Conservation (phyloP, 495 filamentous ascomycete species). For the Neurospora intermedia region DNA sequence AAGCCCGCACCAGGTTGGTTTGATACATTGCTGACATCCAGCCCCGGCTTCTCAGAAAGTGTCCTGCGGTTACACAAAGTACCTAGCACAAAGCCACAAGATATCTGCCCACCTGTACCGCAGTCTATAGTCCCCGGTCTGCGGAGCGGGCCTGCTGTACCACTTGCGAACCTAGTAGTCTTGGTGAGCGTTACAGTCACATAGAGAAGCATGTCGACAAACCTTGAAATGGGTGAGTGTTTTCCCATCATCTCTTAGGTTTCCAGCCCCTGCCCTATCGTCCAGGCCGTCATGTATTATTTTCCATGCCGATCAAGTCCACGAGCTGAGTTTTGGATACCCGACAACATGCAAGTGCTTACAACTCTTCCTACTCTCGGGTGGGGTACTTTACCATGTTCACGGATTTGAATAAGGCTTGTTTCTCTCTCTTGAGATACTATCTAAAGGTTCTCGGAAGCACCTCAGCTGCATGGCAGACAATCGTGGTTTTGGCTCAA, state of each 20-base stretch:
- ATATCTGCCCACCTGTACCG: not conserved
- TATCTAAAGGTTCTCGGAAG: not conserved
- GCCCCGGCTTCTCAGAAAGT: not conserved
- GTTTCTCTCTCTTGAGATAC: not conserved
- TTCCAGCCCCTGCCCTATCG: not conserved
- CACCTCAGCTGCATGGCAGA: not conserved
- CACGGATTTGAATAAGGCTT: not conserved
- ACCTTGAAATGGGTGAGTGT: not conserved
- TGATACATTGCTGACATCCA: not conserved
- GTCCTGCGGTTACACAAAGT: not conserved
- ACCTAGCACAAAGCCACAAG: not conserved
- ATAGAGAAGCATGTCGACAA: not conserved
- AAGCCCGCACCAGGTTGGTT: not conserved
- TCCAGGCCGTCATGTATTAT: not conserved
- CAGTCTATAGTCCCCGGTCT: not conserved
- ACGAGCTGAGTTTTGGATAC: not conserved
- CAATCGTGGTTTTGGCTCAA: not conserved
- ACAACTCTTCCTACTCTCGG: not conserved
- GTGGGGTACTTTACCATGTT: not conserved
- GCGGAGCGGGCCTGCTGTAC: not conserved
- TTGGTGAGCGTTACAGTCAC: not conserved
- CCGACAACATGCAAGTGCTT: not conserved
- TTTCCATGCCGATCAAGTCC: not conserved
- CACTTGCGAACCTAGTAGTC: not conserved
- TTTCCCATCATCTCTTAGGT: not conserved